These are phyloP conservation scores for Aureobasidium sp. DNA, from an alignment of 2,329 filamentous ascomycete species.

Conservation along the genomic window DNA sequence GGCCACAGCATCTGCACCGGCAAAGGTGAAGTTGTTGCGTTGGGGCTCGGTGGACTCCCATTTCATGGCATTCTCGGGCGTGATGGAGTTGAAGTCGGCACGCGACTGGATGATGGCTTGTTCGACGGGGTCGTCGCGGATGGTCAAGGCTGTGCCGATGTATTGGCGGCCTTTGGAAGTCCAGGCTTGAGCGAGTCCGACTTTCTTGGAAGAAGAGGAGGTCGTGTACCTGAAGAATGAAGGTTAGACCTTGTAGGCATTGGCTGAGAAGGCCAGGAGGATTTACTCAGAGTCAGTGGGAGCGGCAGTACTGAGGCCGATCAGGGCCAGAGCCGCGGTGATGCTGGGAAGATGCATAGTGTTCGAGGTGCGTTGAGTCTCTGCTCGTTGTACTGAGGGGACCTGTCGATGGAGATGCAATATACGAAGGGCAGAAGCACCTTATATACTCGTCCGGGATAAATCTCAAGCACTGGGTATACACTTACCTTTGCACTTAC, in stretches of 20 bases:
- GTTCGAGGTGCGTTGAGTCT: background rate
- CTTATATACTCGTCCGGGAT: background rate
- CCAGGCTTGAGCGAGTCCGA: constrained; percentile 8
- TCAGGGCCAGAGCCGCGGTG: constrained; percentile 19
- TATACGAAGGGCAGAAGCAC: background rate
- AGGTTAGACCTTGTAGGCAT: background rate
- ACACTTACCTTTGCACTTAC: background rate
- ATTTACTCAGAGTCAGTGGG: constrained; percentile 17
- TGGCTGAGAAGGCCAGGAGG: background rate
- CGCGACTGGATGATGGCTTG: background rate
- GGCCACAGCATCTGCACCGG: constrained; percentile 26
- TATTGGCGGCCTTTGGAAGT: constrained; percentile 23
- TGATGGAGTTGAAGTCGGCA: constrained; percentile 27
- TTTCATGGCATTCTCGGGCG: constrained; percentile 32
- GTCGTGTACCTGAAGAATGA: background rate
- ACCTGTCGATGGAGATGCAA: background rate
- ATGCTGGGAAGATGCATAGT: constrained; percentile 20
- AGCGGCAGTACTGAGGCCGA: constrained; percentile 15
- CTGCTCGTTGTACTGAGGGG: background rate
- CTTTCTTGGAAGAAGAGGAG: background rate
- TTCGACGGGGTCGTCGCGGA: constrained; percentile 21
- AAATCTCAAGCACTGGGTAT: background rate
- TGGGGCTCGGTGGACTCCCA: constrained; percentile 32
- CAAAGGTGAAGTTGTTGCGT: constrained; percentile 28
- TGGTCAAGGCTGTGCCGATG: constrained; percentile 29